Evolutionary conservation across 1,139 yeast species (phyloP), one percentile per base, ranked within the genome.

Genomic region (Candida smagusa): DNA sequence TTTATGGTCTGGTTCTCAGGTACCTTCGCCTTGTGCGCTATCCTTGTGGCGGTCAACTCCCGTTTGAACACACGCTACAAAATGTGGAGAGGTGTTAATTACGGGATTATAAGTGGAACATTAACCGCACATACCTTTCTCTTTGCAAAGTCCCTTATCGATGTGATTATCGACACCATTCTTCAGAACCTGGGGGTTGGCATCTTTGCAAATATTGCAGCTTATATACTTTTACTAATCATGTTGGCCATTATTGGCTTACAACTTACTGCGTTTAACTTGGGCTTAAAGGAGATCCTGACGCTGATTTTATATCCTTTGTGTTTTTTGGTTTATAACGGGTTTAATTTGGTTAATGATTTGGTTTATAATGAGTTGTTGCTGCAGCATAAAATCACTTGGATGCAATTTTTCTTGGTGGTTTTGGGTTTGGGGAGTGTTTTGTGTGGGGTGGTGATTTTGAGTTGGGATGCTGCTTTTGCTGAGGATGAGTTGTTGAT

Each of bases 81-180:
- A 8, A 65, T 68, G 42, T 41, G 52, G 12, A 63, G 71, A 52
- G 96, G 90, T 2, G 60, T 77, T 8, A 60, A 76, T 23, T 84
- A 72, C 54, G 96, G 96, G 2, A 56, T 81, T 11, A 66, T 82
- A 2, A 81, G 90, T 33, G 96, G 96, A 2, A 77, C 84, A 0
- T 65, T 88, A 36, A 84, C 95, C 0, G 95, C 96, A 0, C 95
- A 87, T 55, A 85, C 95, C 0, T 73, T 89, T 40, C 68, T 89
- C 37, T 75, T 87, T 63, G 96, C 96, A 22, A 89, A 89, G 58
- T 79, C 90, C 1, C 74, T 87, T 0, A 84, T 88, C 11, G 95
- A 87, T 51, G 77, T 84, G 12, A 58, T 83, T 4, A 55, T 79
- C 2, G 70, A 65, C 33, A 67, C 77, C 1, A 60, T 80, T 11